Evolutionary conservation across 2,329 filamentous ascomycete species (phyloP).

Genomic region (Aspergillus fumigatiaffinis): DNA sequence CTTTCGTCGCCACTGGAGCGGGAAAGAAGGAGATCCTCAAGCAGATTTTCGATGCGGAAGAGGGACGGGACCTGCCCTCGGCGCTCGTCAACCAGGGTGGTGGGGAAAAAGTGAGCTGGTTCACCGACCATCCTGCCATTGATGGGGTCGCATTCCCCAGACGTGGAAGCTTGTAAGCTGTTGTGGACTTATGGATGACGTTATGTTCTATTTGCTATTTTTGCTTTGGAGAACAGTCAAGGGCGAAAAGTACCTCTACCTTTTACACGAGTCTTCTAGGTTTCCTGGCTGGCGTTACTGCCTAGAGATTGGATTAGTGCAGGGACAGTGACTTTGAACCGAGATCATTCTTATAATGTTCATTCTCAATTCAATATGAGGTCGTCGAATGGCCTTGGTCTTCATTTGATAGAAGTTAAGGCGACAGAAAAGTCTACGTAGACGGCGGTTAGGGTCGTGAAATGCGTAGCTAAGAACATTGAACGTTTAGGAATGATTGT

Average conservation of each 20-base stretch:
- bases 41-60: conserved; percentile 79
- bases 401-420: neutral
- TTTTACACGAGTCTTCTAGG: neutral
- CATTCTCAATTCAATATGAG: neutral
- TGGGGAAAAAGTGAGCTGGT: conserved; percentile 90
- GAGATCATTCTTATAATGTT: neutral
- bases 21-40: conserved; percentile 91
- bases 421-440: too few relatives aligned
- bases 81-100: conserved; percentile 79
- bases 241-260: neutral
- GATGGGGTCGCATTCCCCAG: conserved; percentile 80
- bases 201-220: neutral
- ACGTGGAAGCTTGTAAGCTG: conserved; percentile 58
- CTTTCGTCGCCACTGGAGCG: conserved; percentile 83
- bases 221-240: neutral
- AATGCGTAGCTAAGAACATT: neutral
- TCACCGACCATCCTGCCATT: conserved; percentile 80
- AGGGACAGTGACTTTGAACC: neutral
- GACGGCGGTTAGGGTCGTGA: neutral
- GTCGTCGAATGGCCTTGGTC: neutral
- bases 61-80: conserved; percentile 72
- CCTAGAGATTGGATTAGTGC: neutral
- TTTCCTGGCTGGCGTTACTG: neutral
- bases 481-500: neutral
- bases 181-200: neutral